phyloP scores from a whole-genome alignment of 2,329 filamentous ascomycete species.

The Dactylellina haptotyla region DNA sequence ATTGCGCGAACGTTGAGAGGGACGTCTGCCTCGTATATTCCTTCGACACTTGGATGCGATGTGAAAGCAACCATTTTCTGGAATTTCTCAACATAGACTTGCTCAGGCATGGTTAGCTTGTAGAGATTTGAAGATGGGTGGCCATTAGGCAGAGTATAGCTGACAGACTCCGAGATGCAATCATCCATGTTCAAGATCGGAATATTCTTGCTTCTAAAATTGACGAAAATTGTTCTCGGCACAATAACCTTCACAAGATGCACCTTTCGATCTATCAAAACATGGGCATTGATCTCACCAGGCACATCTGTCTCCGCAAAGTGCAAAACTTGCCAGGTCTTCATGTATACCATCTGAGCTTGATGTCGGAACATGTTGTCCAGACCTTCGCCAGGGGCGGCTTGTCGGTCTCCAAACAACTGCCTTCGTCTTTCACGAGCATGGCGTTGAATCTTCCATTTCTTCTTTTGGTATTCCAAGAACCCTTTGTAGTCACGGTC shows the following conservation, averaged over 20 bases:
- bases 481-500: constrained; percentile 88
- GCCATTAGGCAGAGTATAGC: constrained; percentile 90
- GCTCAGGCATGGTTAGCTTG: constrained; percentile 88
- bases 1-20: constrained; percentile 87
- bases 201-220: constrained; percentile 85
- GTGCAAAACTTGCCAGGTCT: constrained; percentile 94
- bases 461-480: constrained; percentile 93
- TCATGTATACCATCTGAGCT: constrained; percentile 87
- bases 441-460: constrained; percentile 98
- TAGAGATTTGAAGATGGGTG: constrained; percentile 94
- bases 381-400: constrained; percentile 70
- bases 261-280: constrained; percentile 92
- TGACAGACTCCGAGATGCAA: constrained; percentile 91
- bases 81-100: constrained; percentile 83
- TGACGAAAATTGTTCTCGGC: constrained; percentile 87
- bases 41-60: constrained; percentile 93
- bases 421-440: constrained; percentile 85
- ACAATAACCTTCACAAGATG: constrained; percentile 89
- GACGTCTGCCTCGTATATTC: constrained; percentile 94
- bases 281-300: constrained; percentile 86
- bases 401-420: constrained; percentile 85
- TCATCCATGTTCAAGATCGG: constrained; percentile 87
- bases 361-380: constrained; percentile 87
- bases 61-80: constrained; percentile 80
- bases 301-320: constrained; percentile 82